Evolutionary conservation across 2,329 filamentous ascomycete genomes (phyloP).

Genomic region (Xylariomycetidae sp.): DNA sequence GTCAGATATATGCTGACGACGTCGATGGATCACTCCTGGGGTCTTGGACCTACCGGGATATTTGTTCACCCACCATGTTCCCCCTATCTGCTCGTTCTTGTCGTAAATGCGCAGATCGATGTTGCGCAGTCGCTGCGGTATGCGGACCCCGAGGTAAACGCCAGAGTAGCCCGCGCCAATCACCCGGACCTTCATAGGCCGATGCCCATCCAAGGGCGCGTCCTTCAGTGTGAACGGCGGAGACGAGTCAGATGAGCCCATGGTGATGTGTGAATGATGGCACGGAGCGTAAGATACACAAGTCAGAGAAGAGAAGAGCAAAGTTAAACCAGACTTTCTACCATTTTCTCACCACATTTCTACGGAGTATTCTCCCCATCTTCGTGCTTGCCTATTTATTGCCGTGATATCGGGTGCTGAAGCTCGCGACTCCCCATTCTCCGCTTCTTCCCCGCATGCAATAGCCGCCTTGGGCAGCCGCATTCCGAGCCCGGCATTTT

Average conservation of each 20-base stretch:
- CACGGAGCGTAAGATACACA: not conserved
- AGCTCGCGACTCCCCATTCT: not conserved
- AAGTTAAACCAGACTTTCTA: too few relatives aligned
- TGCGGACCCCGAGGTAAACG: conserved; percentile 28
- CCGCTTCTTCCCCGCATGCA: conserved; percentile 1
- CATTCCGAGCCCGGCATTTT: too few relatives aligned
- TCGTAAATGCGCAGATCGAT: conserved; percentile 29
- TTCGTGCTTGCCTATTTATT: not conserved
- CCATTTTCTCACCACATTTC: too few relatives aligned
- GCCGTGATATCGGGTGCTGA: not conserved
- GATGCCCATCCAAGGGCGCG: conserved; percentile 23
- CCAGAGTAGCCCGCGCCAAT: conserved; percentile 31
- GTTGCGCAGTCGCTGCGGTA: conserved; percentile 28
- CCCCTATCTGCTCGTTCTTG: conserved; percentile 28
- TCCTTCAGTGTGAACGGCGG: conserved; percentile 18
- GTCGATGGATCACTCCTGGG: too few relatives aligned
- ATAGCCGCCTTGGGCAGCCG: too few relatives aligned
- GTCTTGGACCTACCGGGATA: conserved; percentile 25
- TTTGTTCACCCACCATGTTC: conserved; percentile 33
- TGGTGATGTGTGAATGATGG: too few relatives aligned
- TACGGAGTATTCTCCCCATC: too few relatives aligned
- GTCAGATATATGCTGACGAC: conserved; percentile 1
- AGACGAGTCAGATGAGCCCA: conserved; percentile 6
- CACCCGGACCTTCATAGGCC: conserved; percentile 29
- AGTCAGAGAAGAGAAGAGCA: too few relatives aligned